Evolutionary conservation across 371 early-diverging fungal species (phyloP).

Genomic region (Mortierella sp.): DNA sequence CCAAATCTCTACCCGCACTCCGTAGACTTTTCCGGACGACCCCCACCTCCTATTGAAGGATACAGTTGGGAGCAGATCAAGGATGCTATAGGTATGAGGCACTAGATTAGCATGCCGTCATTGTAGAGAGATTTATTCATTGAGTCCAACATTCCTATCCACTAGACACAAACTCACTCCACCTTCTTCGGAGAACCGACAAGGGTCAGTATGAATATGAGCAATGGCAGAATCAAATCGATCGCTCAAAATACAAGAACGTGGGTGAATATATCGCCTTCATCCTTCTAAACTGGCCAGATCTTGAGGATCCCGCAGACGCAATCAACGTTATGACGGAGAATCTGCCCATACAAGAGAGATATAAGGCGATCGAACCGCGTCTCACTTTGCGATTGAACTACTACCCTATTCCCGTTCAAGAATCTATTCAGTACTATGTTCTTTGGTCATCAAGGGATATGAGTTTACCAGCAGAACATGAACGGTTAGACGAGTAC

Average conservation of each 20-base stretch:
- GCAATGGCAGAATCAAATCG: constrained; percentile 37
- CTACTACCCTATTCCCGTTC: constrained; percentile 50
- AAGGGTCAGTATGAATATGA: constrained; percentile 56
- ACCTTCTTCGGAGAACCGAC: constrained; percentile 45
- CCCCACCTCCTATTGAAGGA: constrained; percentile 44
- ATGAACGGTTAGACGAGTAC: constrained; percentile 21
- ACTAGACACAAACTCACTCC: constrained; percentile 31
- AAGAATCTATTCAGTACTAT: constrained; percentile 50
- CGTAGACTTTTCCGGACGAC: constrained; percentile 30
- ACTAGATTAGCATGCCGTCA: neutral
- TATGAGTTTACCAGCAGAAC: constrained; percentile 31
- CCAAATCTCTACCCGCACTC: constrained; percentile 32
- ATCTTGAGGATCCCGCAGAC: constrained; percentile 43
- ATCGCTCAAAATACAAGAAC: constrained; percentile 28
- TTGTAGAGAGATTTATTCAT: neutral
- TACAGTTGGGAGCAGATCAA: constrained; percentile 46
- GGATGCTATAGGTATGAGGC: constrained; percentile 30
- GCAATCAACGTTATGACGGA: neutral
- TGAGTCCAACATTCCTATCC: neutral
- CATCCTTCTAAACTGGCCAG: constrained; percentile 31
- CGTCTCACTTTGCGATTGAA: constrained; percentile 40
- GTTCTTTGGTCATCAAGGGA: constrained; percentile 53
- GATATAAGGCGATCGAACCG: constrained; percentile 23
- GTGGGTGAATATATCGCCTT: constrained; percentile 46
- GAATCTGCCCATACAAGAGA: neutral